These are phyloP conservation scores for Cryptosporidium parvum DNA, from an alignment of 169 alveolate species.

Conservation along the genomic window DNA sequence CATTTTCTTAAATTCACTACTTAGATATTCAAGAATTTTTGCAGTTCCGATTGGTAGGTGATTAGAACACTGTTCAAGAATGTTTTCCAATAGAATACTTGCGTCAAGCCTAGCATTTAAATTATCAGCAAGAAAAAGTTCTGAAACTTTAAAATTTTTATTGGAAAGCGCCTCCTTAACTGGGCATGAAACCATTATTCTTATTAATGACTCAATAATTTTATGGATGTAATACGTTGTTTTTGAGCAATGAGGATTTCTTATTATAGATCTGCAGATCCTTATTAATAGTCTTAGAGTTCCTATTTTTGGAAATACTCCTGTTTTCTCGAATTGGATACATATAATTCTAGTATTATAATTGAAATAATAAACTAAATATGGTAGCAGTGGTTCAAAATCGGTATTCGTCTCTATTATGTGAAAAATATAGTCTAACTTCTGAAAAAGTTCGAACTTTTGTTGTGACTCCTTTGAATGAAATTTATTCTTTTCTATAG, in stretches of 20 bases:
- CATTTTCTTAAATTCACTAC: constrained; percentile 3
- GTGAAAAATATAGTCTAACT: constrained; percentile 8
- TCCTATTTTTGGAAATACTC: constrained; percentile 39
- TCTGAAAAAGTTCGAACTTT: constrained; percentile 1
- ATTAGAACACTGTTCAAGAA: constrained; percentile 1
- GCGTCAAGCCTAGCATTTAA: constrained; percentile 59
- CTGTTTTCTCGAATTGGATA: constrained; percentile 13
- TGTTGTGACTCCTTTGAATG: not conserved
- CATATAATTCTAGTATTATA: constrained; percentile 36
- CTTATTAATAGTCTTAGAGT: constrained; percentile 32
- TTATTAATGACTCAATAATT: constrained; percentile 45
- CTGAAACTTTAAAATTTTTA: constrained; percentile 3
- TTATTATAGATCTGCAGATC: constrained; percentile 17
- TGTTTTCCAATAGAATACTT: constrained; percentile 25
- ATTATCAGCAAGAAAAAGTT: constrained; percentile 17
- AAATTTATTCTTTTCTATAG: not conserved
- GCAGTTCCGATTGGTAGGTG: constrained; percentile 38
- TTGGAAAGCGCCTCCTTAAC: not conserved
- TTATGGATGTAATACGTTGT: constrained; percentile 42
- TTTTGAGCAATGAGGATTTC: constrained; percentile 37
- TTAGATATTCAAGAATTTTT: constrained; percentile 1
- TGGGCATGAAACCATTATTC: constrained; percentile 55
- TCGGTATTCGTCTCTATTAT: constrained; percentile 26
- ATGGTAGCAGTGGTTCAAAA: constrained; percentile 45
- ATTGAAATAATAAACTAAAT: constrained; percentile 20